These are phyloP conservation scores for Colletotrichum neosansevieriae DNA, from an alignment of 2,329 filamentous ascomycete genomes.

Conservation along the genomic window DNA sequence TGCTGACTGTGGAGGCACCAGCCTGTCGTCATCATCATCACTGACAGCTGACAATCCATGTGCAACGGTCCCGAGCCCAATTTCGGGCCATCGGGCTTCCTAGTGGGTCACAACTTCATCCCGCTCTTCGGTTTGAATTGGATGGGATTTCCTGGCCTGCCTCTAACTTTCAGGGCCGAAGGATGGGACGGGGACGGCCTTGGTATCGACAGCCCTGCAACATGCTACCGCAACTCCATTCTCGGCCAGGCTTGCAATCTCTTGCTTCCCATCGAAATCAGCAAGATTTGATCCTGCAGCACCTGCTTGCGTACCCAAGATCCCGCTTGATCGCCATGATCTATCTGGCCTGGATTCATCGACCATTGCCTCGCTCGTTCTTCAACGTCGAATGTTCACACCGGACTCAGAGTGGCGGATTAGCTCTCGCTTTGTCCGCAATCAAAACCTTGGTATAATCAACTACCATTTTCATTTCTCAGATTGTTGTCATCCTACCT, in stretches of 20 bases:
- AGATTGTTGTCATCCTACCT: no score
- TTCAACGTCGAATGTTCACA: background rate
- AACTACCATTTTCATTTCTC: no score
- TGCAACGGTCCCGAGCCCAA: background rate
- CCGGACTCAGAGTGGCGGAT: no score
- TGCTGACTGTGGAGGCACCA: no score
- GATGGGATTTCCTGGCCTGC: constrained; percentile 3
- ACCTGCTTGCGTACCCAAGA: constrained; percentile 1
- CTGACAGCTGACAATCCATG: background rate
- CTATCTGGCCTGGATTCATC: constrained; percentile 12
- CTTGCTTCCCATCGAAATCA: background rate
- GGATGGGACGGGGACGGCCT: background rate
- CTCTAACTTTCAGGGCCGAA: constrained; percentile 7
- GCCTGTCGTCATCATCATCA: background rate
- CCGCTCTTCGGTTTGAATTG: background rate
- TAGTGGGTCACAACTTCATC: constrained; percentile 3
- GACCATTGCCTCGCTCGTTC: background rate
- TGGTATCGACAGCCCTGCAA: constrained; percentile 5
- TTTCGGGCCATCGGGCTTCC: constrained; percentile 15
- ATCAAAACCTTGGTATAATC: no score
- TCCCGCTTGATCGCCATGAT: constrained; percentile 1
- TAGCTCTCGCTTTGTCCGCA: no score
- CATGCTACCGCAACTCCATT: background rate
- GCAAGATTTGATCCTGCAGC: constrained; percentile 15
- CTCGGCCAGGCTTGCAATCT: constrained; percentile 7